Conservation (phyloP, 2,329 filamentous ascomycete species). For the Fusarium pilosicola region DNA sequence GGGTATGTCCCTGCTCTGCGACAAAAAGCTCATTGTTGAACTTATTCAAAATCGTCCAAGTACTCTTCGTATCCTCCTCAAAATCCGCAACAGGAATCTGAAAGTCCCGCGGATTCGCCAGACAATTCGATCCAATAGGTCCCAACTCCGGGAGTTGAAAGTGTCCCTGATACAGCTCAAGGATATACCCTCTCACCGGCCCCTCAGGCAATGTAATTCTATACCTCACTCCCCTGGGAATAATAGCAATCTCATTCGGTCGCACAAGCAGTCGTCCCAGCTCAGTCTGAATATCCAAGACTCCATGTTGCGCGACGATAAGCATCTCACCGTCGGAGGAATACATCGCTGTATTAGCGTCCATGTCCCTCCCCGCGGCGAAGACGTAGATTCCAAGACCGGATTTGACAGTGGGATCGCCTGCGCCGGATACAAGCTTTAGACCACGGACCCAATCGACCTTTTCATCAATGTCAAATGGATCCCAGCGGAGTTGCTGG, state of each 20-base stretch:
- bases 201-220: slow-evolving; percentile 70
- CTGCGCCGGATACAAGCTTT: slow-evolving; percentile 79
- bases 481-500: slow-evolving; percentile 86
- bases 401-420: slow-evolving; percentile 80
- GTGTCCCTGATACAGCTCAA: slow-evolving; percentile 78
- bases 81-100: slow-evolving; percentile 76
- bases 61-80: slow-evolving; percentile 65
- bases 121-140: slow-evolving; percentile 76
- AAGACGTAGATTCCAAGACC: slow-evolving; percentile 87
- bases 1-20: slow-evolving; percentile 70
- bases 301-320: slow-evolving; percentile 79
- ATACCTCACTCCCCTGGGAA: slow-evolving; percentile 78
- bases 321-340: slow-evolving; percentile 84
- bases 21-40: slow-evolving; percentile 72
- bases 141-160: slow-evolving; percentile 77
- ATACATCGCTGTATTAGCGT: slow-evolving; percentile 77
- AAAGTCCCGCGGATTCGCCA: slow-evolving; percentile 80
- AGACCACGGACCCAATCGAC: slow-evolving; percentile 66
- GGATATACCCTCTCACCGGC: slow-evolving; percentile 75
- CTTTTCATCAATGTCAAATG: slow-evolving; percentile 75
- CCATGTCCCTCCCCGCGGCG: slow-evolving; percentile 81
- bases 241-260: slow-evolving; percentile 79
- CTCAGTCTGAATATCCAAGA: slow-evolving; percentile 80
- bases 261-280: slow-evolving; percentile 78
- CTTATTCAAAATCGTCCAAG: slow-evolving; percentile 67